These are phyloP conservation scores for Geopyxis carbonaria DNA, from an alignment of 495 filamentous ascomycete genomes.

Conservation along the genomic window DNA sequence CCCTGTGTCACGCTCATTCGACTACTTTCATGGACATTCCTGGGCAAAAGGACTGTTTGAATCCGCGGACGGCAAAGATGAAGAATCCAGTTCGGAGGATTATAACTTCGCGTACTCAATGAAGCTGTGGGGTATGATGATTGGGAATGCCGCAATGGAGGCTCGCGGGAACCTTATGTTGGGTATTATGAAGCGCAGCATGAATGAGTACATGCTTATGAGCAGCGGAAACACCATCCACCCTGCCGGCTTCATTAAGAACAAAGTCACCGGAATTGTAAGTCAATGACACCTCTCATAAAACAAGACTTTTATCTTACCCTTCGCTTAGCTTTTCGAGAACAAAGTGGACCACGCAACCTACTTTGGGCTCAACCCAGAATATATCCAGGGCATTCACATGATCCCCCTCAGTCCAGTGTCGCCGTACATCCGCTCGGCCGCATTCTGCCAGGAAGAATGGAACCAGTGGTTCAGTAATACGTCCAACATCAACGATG, in stretches of 20 bases:
- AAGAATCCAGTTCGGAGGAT: constrained; percentile 87
- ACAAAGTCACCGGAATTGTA: constrained; percentile 73
- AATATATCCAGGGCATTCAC: constrained; percentile 89
- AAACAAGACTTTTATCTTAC: constrained; percentile 2
- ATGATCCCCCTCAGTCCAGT: constrained; percentile 78
- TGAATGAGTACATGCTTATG: constrained; percentile 75
- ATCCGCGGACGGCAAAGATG: constrained; percentile 76
- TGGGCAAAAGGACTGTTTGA: constrained; percentile 95
- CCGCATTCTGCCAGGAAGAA: constrained; percentile 63
- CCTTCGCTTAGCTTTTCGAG: constrained; percentile 49
- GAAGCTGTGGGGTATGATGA: constrained; percentile 82
- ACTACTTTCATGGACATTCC: constrained; percentile 90
- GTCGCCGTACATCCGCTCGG: constrained; percentile 46
- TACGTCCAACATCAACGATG: constrained; percentile 44
- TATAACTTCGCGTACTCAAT: constrained; percentile 72
- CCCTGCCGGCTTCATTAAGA: constrained; percentile 57
- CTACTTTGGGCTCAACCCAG: constrained; percentile 66
- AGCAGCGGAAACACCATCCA: constrained; percentile 52
- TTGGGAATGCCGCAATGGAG: constrained; percentile 62
- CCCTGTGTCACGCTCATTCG: constrained; percentile 72
- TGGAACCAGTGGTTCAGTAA: constrained; percentile 63
- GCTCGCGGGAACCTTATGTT: constrained; percentile 35
- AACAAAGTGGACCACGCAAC: constrained; percentile 94
- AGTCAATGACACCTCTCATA: background rate
- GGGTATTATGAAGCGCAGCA: constrained; percentile 66